phyloP scores from a whole-genome alignment of 345 rosid genomes.

The Punica granatum region DNA sequence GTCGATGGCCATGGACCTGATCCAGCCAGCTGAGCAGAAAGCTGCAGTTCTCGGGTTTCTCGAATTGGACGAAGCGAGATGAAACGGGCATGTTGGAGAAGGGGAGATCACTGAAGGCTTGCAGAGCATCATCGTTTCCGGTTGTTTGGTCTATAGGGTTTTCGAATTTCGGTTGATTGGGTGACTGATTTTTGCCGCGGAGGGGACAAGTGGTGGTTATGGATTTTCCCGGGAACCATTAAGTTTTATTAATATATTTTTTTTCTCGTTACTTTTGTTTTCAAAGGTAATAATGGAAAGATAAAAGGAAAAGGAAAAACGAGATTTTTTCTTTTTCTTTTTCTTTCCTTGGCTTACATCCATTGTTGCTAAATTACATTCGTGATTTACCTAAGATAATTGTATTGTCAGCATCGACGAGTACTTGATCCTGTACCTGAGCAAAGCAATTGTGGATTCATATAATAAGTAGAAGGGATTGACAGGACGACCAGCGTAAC shows the following conservation, averaged over 20 bases:
- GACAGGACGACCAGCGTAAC: too few species aligned
- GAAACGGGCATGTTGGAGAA: background rate
- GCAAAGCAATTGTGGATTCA: too few species aligned
- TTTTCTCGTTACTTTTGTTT: background rate
- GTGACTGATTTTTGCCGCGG: background rate
- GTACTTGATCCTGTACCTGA: too few species aligned
- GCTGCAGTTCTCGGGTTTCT: background rate
- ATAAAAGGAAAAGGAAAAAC: background rate
- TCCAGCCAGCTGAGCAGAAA: background rate
- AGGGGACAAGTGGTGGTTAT: background rate
- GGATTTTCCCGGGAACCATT: background rate
- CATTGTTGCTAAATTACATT: too few species aligned
- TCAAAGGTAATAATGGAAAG: too few species aligned
- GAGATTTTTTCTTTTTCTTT: background rate
- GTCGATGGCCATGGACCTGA: constrained; percentile 25
- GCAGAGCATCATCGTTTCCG: constrained; percentile 1
- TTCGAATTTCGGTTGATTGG: background rate
- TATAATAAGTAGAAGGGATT: too few species aligned
- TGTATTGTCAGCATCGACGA: too few species aligned
- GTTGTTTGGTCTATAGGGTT: background rate
- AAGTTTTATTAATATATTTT: background rate
- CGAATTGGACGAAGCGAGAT: background rate
- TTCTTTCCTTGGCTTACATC: background rate
- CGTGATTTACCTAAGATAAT: too few species aligned
- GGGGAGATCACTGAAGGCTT: background rate